Evolutionary conservation across 139 green algal genomes (phyloP).

Genomic region (Chlamydomonas sp.): DNA sequence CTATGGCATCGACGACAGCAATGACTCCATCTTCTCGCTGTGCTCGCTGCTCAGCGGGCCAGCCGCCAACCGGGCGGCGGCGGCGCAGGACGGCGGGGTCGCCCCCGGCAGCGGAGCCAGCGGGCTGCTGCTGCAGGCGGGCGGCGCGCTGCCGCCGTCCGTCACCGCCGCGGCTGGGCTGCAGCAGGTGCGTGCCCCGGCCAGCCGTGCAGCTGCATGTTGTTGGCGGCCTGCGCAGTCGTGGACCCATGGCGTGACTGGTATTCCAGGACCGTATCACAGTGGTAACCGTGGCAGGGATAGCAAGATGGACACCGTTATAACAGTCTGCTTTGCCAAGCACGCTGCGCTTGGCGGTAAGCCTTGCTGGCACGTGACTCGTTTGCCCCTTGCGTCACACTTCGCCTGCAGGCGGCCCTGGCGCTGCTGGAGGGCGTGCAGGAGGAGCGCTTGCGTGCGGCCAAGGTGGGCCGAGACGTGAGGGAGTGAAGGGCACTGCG

Average conservation of each 20-base stretch:
- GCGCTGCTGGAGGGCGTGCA: constrained; percentile 21
- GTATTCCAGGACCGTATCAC: too few relatives aligned
- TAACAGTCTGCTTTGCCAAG: too few relatives aligned
- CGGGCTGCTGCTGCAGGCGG: background rate
- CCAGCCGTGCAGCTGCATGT: too few relatives aligned
- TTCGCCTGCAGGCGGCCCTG: constrained; percentile 2
- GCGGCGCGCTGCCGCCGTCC: background rate
- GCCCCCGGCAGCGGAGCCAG: background rate
- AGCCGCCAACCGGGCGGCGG: background rate
- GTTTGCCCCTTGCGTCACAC: too few relatives aligned
- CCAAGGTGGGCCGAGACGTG: background rate
- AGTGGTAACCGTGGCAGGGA: too few relatives aligned
- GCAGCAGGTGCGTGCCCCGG: background rate
- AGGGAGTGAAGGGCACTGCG: background rate
- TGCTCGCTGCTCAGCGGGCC: background rate
- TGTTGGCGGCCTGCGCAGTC: too few relatives aligned
- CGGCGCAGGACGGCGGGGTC: background rate
- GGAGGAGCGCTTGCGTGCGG: background rate
- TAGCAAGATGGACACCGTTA: too few relatives aligned
- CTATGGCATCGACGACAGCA: constrained; percentile 29
- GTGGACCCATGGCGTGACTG: too few relatives aligned
- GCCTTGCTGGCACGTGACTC: too few relatives aligned
- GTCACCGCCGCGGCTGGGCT: background rate
- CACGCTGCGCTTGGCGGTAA: too few relatives aligned
- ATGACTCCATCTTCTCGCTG: constrained; percentile 26